These are phyloP conservation scores for Elsinoe fawcettii DNA, from an alignment of 2,329 filamentous ascomycete species.

Conservation along the genomic window DNA sequence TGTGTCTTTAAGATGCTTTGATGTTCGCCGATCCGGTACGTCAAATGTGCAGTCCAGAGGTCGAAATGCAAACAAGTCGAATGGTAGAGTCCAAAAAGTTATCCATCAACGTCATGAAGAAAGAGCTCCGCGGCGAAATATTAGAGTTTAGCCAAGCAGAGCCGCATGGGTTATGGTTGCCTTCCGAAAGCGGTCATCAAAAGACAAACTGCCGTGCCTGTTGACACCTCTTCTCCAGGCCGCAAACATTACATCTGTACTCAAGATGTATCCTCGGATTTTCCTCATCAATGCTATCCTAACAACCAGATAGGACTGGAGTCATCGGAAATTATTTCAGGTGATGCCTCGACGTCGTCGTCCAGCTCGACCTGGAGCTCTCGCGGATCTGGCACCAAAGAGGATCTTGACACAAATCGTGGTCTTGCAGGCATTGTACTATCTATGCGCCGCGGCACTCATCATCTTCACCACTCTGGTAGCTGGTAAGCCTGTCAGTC, in stretches of 20 bases:
- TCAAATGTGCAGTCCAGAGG: too few relatives aligned
- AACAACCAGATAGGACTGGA: neutral
- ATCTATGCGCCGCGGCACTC: slow-evolving; percentile 52
- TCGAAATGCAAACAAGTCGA: slow-evolving; percentile 1
- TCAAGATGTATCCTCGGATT: neutral
- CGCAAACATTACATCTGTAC: neutral
- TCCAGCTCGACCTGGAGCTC: slow-evolving; percentile 56
- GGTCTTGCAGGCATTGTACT: slow-evolving; percentile 57
- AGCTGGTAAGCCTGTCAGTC: slow-evolving; percentile 51
- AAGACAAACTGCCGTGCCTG: neutral
- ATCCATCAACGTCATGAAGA: slow-evolving; percentile 2
- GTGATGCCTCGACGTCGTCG: slow-evolving; percentile 51
- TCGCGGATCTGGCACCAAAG: slow-evolving; percentile 58
- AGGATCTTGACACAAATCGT: slow-evolving; percentile 61
- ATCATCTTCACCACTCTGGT: slow-evolving; percentile 62
- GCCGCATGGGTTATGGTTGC: slow-evolving; percentile 5
- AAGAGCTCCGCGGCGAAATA: slow-evolving; percentile 6
- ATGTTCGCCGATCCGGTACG: too few relatives aligned
- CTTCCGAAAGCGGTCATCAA: neutral
- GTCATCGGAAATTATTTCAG: neutral
- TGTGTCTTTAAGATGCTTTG: too few relatives aligned
- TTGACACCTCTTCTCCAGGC: slow-evolving; percentile 12
- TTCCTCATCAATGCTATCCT: neutral
- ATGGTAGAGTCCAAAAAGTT: neutral
- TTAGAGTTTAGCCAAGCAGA: neutral